Evolutionary conservation across 192 early-diverging fungal genomes (phyloP), one percentile per base, ranked within the genome.

Genomic region (Phlyctochytrium arcticum): DNA sequence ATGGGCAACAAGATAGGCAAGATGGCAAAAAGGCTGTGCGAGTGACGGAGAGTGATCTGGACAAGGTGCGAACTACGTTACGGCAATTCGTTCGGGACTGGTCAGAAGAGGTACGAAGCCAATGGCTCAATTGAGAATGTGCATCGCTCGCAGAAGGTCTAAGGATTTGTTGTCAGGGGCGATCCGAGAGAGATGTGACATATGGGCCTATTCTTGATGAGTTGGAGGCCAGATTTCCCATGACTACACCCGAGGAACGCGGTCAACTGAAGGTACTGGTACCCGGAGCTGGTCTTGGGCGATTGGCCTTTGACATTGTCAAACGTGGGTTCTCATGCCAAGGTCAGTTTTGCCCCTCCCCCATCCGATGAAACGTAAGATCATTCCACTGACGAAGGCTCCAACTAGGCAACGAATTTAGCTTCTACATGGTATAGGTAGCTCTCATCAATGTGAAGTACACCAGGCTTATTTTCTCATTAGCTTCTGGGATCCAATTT

Each of bases 21-120:
- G 10, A 37, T 10, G 36, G 57, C 6, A 37, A 29, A 23, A 24
- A 12, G n/a, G 29, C n/a, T 26, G 17, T 73, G 6, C 71, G 68
- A 6, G 84, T 84, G 10, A 75, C 64, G n/a, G 86, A 90, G 35
- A 69, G 70, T 34, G 89, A 95, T 50, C 91, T 94, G 87, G 92
- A 94, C 59, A 96, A 93, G 61, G 82, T 97, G 9, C 80, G 89
- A 26, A 89, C 87, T 53, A 97, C 92, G 0, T 72, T 98, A 51
- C 87, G 90, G 60, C 96, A 98, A 69, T 91, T 98, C 83, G 92
- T 93, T 31, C 80, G 96, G 23, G 96, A 99, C 69, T 99, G 96
- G 96, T 83, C 89, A 15, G 79, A 36, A 29, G 92, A 94, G 50
- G 88, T 88, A 82, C 44, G 76, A 32, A 2, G 6, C 15, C n/a